phyloP scores from a whole-genome alignment of 108 stramenopile species.

The Nitzschia sp. region DNA sequence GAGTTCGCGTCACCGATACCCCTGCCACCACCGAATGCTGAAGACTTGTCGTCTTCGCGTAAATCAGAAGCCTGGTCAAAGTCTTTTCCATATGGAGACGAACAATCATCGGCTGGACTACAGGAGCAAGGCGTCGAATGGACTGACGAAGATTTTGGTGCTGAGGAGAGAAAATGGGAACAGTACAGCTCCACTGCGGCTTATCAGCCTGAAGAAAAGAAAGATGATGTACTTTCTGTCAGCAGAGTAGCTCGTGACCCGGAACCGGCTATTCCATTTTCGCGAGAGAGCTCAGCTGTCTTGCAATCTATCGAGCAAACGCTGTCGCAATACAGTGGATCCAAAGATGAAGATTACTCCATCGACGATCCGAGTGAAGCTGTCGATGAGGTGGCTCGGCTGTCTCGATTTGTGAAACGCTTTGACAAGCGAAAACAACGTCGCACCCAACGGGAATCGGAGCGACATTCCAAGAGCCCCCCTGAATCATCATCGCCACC shows the following conservation, averaged over 20 bases:
- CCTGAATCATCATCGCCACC: background rate
- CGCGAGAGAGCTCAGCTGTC: background rate
- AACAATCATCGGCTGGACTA: background rate
- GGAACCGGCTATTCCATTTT: background rate
- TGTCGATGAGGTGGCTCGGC: conserved; percentile 31
- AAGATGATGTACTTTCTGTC: conserved; percentile 4
- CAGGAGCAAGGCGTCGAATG: conserved; percentile 10
- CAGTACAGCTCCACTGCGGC: conserved; percentile 10
- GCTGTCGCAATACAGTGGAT: background rate
- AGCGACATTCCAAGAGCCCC: background rate
- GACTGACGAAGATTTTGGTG: conserved; percentile 4
- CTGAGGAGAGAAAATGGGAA: conserved; percentile 10
- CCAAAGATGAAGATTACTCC: background rate
- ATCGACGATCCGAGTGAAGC: conserved; percentile 12
- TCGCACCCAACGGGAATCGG: background rate
- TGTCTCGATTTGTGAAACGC: conserved; percentile 36
- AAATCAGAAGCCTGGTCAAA: conserved; percentile 1
- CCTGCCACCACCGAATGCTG: conserved; percentile 7
- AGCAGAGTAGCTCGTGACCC: background rate
- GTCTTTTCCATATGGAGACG: conserved; percentile 42
- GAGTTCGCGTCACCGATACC: background rate
- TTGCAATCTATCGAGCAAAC: conserved; percentile 17
- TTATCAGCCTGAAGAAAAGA: conserved; percentile 22
- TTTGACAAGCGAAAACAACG: conserved; percentile 43
- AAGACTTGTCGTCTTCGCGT: background rate